Evolutionary conservation across 2,329 filamentous ascomycete species (phyloP).

Genomic region (Cephalotrichum gorgonifer): DNA sequence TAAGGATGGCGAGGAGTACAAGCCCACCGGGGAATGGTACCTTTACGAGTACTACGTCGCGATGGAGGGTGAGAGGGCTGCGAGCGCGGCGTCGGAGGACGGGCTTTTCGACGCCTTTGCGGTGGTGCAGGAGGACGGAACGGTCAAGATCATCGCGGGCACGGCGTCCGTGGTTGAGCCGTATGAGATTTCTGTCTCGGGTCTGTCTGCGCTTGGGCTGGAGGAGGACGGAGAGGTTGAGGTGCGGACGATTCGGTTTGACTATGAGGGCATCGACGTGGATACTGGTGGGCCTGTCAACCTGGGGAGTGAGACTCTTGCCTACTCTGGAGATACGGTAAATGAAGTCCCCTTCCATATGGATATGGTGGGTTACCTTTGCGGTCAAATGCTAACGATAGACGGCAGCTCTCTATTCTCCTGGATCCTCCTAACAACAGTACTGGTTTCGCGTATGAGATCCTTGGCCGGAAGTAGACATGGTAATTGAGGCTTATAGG

Average conservation of each 20-base stretch:
- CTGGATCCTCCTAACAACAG: background rate
- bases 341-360: slow-evolving; percentile 1
- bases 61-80: slow-evolving; percentile 3
- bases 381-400: background rate
- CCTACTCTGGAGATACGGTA: slow-evolving; percentile 1
- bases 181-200: slow-evolving; percentile 2
- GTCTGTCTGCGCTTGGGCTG: slow-evolving; percentile 2
- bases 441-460: background rate
- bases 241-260: slow-evolving; percentile 4
- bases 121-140: background rate
- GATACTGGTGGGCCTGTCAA: slow-evolving; percentile 3
- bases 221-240: slow-evolving; percentile 1
- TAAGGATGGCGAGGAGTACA: background rate
- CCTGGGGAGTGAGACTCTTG: slow-evolving; percentile 1
- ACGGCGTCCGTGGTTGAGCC: background rate
- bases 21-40: slow-evolving; percentile 7
- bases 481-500: no score
- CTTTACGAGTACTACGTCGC: slow-evolving; percentile 7
- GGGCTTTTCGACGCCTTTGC: slow-evolving; percentile 6
- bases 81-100: slow-evolving; percentile 4
- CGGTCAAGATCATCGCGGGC: slow-evolving; percentile 5
- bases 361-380: background rate
- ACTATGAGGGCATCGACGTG: slow-evolving; percentile 1
- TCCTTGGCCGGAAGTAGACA: background rate
- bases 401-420: background rate